phyloP scores from a whole-genome alignment of 2,329 filamentous ascomycete genomes.

The Colletotrichum orbiculare region DNA sequence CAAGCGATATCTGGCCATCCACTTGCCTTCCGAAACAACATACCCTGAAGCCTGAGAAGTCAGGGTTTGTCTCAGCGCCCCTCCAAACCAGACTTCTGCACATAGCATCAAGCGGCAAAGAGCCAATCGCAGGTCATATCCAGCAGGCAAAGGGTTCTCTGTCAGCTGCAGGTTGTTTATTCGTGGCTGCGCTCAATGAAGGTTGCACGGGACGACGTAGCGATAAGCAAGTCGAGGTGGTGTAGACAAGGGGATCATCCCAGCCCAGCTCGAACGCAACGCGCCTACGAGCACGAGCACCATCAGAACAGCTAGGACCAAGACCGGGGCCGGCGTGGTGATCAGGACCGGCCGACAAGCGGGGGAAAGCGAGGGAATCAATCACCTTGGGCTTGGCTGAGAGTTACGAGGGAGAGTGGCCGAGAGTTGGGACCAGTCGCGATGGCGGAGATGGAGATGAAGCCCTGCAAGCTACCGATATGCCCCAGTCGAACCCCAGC shows the following conservation, averaged over 20 bases:
- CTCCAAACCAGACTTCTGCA: slow-evolving; percentile 5
- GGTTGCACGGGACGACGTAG: slow-evolving; percentile 24
- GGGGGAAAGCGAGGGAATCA: slow-evolving; percentile 30
- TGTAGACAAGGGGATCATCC: slow-evolving; percentile 16
- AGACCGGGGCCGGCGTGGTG: slow-evolving; percentile 5
- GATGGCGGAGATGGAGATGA: slow-evolving; percentile 34
- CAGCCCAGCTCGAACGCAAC: slow-evolving; percentile 27
- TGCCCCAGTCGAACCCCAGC: slow-evolving; percentile 21
- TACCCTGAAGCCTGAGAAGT: slow-evolving; percentile 11
- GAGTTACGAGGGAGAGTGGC: slow-evolving; percentile 27
- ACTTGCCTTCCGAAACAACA: slow-evolving; percentile 31
- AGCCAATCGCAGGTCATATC: slow-evolving; percentile 14
- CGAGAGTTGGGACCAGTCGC: slow-evolving; percentile 33
- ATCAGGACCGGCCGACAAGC: slow-evolving; percentile 27
- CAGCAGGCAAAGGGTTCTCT: background rate
- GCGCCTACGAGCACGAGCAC: slow-evolving; percentile 7
- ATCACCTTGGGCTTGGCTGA: slow-evolving; percentile 25
- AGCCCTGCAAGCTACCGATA: slow-evolving; percentile 30
- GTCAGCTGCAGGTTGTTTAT: slow-evolving; percentile 14
- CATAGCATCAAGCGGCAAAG: slow-evolving; percentile 11
- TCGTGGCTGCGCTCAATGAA: slow-evolving; percentile 13
- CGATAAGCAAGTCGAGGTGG: slow-evolving; percentile 29
- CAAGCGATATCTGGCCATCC: slow-evolving; percentile 22
- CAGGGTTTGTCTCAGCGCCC: slow-evolving; percentile 25
- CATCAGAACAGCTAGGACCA: slow-evolving; percentile 10